Evolutionary conservation across 345 rosid genomes (phyloP).

Genomic region (Heritiera fomes): DNA sequence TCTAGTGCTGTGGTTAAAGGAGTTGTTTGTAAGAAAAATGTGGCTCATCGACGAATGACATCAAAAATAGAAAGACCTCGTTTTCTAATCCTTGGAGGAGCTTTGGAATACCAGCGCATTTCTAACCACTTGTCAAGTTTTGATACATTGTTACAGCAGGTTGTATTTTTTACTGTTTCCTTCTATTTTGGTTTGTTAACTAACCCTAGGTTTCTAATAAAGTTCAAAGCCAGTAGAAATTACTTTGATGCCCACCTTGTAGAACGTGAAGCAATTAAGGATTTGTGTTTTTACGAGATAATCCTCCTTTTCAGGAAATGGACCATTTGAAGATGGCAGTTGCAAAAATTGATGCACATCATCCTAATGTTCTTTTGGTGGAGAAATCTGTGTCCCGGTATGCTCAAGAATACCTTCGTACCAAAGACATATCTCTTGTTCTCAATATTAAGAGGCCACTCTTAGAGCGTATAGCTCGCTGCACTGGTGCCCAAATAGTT

Average conservation of each 20-base stretch:
- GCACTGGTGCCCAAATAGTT: constrained; percentile 92
- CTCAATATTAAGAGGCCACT: constrained; percentile 90
- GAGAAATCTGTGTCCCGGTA: constrained; percentile 92
- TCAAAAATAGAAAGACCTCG: constrained; percentile 82
- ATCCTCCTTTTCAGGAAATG: constrained; percentile 70
- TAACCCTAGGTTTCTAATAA: constrained; percentile 15
- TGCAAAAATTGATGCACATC: constrained; percentile 77
- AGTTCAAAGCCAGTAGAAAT: constrained; percentile 21
- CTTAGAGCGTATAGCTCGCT: constrained; percentile 89
- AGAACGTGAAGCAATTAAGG: constrained; percentile 11
- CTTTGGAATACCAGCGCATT: constrained; percentile 93
- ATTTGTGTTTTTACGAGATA: constrained; percentile 26
- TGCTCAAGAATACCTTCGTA: constrained; percentile 95
- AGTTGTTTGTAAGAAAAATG: constrained; percentile 94
- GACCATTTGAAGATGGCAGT: constrained; percentile 99
- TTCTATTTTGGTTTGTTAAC: constrained; percentile 22
- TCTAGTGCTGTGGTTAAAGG: constrained; percentile 84
- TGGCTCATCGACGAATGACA: constrained; percentile 93
- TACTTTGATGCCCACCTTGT: background rate
- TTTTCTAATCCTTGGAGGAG: constrained; percentile 85
- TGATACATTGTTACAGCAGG: constrained; percentile 94
- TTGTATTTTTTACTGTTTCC: constrained; percentile 32
- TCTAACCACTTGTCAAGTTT: constrained; percentile 83
- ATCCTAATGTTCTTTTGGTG: constrained; percentile 87
- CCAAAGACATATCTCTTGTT: constrained; percentile 89